These are phyloP conservation scores for Plasmodium fragile DNA, from an alignment of 169 alveolate genomes.

Conservation along the genomic window DNA sequence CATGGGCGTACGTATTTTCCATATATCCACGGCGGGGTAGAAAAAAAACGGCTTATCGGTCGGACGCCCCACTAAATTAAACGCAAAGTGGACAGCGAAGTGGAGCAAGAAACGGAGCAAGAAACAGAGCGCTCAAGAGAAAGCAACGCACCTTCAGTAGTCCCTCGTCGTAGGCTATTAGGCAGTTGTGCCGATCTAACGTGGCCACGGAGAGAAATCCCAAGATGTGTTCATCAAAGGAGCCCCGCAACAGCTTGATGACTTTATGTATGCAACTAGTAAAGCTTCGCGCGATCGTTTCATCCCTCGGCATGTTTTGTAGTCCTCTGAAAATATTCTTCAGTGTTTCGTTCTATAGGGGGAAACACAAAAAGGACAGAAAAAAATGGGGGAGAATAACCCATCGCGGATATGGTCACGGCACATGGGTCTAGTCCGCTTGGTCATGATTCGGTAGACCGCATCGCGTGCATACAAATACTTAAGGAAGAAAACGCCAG, in stretches of 20 bases:
- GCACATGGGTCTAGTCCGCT: not conserved
- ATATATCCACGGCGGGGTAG: not conserved
- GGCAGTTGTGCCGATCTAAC: constrained; percentile 48
- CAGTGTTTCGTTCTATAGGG: constrained; percentile 38
- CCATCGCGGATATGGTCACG: not conserved
- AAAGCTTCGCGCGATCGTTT: constrained; percentile 27
- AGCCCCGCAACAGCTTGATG: constrained; percentile 8
- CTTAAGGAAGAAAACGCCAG: not conserved
- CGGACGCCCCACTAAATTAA: not conserved
- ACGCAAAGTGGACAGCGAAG: not conserved
- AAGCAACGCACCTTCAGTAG: constrained; percentile 27
- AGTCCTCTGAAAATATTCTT: constrained; percentile 53
- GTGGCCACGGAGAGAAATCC: constrained; percentile 30
- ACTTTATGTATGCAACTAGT: constrained; percentile 52
- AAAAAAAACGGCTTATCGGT: not conserved
- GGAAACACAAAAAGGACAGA: no score
- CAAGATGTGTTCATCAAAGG: constrained; percentile 32
- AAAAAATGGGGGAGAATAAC: not conserved
- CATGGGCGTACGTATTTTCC: not conserved
- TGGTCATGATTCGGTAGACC: not conserved
- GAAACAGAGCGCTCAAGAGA: no score
- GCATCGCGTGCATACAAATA: not conserved
- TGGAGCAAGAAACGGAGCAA: no score
- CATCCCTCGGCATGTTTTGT: constrained; percentile 19
- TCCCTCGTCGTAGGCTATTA: constrained; percentile 75